These are phyloP conservation scores for Hortaea sp. DNA, from an alignment of 2,329 filamentous ascomycete species.

Conservation along the genomic window DNA sequence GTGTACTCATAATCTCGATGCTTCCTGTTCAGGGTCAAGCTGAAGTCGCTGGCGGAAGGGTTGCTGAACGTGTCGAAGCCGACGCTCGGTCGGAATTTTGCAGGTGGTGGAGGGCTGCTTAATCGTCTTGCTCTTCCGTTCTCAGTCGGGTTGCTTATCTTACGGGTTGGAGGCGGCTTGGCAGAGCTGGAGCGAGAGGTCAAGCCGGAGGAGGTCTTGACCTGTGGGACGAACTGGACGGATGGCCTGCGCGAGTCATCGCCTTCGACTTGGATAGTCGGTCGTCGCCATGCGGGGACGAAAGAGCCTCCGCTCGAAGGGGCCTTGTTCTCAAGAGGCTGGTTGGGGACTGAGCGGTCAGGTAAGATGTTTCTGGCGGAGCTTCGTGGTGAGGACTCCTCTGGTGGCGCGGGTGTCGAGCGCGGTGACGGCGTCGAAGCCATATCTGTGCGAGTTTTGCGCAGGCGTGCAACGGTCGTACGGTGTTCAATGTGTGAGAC, in stretches of 20 bases:
- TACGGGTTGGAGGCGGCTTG: constrained; percentile 14
- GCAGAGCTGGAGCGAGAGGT: constrained; percentile 21
- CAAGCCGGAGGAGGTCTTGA: constrained; percentile 5
- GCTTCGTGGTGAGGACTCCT: background rate
- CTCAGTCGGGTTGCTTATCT: background rate
- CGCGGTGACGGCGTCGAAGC: constrained; percentile 12
- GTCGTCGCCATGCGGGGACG: constrained; percentile 23
- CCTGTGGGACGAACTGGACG: constrained; percentile 27
- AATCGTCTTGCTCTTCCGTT: constrained; percentile 13
- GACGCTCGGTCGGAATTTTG: constrained; percentile 55
- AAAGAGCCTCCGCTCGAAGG: constrained; percentile 8
- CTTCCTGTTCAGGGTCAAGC: constrained; percentile 73
- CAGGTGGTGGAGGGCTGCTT: constrained; percentile 24
- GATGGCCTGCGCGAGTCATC: constrained; percentile 20
- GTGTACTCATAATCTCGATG: constrained; percentile 78
- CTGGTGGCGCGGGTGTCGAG: constrained; percentile 8
- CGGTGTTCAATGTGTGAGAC: background rate
- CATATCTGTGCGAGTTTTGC: background rate
- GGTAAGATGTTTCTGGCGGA: constrained; percentile 10
- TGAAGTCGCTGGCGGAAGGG: constrained; percentile 57
- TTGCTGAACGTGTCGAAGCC: constrained; percentile 67
- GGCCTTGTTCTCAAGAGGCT: constrained; percentile 10
- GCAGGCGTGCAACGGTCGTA: background rate
- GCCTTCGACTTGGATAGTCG: constrained; percentile 14
- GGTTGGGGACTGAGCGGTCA: constrained; percentile 16